A percentile compares a stretch with the other conserved stretches of the same genome.
phyloP scores from a whole-genome alignment of 768 basidiomycete genomes.

The Mycena amicta region DNA sequence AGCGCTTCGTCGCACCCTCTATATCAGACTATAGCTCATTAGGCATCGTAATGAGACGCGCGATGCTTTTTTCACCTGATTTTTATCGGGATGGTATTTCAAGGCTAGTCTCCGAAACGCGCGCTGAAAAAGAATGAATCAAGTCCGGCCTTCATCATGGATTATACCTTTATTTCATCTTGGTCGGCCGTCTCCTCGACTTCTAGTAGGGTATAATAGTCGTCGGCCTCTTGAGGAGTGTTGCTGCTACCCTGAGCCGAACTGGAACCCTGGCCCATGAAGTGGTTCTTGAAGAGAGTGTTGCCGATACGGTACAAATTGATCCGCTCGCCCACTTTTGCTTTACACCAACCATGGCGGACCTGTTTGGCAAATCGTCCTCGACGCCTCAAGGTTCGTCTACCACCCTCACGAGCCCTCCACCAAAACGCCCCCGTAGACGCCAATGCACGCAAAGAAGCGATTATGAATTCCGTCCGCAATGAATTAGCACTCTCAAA shows the following conservation, averaged over 20 bases:
- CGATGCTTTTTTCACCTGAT: conserved; percentile 49
- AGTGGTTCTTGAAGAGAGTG: too few relatives aligned
- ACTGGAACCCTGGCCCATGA: conserved; percentile 23
- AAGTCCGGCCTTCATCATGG: neutral
- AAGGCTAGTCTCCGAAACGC: conserved; percentile 86
- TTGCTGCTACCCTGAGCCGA: conserved; percentile 6
- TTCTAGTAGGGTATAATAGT: conserved; percentile 84
- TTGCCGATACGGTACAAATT: too few relatives aligned
- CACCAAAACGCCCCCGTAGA: conserved; percentile 34
- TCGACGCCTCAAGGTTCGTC: conserved; percentile 35
- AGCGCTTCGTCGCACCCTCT: conserved; percentile 85
- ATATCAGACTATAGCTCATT: conserved; percentile 60
- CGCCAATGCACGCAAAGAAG: conserved; percentile 50
- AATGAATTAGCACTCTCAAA: conserved; percentile 73
- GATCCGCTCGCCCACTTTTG: too few relatives aligned
- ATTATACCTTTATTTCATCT: conserved; percentile 83
- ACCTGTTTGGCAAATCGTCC: conserved; percentile 49
- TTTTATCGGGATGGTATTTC: conserved; percentile 88
- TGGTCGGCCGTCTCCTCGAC: conserved; percentile 80
- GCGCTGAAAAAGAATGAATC: conserved; percentile 45
- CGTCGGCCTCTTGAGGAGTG: conserved; percentile 24
- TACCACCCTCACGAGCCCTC: neutral
- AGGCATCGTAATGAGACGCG: too few relatives aligned
- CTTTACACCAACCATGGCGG: conserved; percentile 43
- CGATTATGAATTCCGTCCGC: conserved; percentile 64